These are phyloP conservation scores for Gremmenia infestans DNA, from an alignment of 2,329 filamentous ascomycete genomes.

Conservation along the genomic window DNA sequence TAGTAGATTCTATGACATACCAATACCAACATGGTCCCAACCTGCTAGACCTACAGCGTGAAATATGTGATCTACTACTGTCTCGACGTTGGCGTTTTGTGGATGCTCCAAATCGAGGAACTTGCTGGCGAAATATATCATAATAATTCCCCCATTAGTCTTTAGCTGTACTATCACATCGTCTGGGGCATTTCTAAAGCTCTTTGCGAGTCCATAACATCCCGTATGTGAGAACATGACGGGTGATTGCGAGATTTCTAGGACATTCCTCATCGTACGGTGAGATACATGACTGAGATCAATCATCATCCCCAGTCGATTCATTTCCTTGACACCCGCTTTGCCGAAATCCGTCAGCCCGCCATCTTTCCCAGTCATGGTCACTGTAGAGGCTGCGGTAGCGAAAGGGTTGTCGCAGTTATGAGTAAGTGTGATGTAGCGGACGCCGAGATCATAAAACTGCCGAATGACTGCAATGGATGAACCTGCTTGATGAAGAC, in stretches of 20 bases:
- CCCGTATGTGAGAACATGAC: constrained; percentile 64
- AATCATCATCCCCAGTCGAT: constrained; percentile 62
- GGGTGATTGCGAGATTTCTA: constrained; percentile 46
- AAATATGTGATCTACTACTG: constrained; percentile 58
- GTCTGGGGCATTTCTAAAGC: constrained; percentile 62
- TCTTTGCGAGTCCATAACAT: constrained; percentile 52
- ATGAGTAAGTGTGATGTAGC: constrained; percentile 64
- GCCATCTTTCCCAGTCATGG: constrained; percentile 21
- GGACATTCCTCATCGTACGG: constrained; percentile 58
- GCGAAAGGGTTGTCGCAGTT: constrained; percentile 65
- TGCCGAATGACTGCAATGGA: constrained; percentile 52
- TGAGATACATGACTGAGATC: constrained; percentile 58
- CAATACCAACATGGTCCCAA: constrained; percentile 62
- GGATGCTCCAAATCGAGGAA: constrained; percentile 38
- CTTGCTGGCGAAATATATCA: constrained; percentile 34
- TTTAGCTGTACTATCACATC: constrained; percentile 56
- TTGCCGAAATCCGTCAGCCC: constrained; percentile 53
- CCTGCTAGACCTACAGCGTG: constrained; percentile 58
- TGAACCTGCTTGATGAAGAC: constrained; percentile 49
- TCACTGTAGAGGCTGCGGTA: constrained; percentile 16
- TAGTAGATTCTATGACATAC: constrained; percentile 23
- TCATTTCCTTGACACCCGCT: constrained; percentile 58
- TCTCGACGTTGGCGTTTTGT: constrained; percentile 49
- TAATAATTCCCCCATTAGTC: constrained; percentile 52
- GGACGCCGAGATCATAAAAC: constrained; percentile 56